Evolutionary conservation across 306 rosid genomes (phyloP).

Genomic region (Cucurbita pepo): DNA sequence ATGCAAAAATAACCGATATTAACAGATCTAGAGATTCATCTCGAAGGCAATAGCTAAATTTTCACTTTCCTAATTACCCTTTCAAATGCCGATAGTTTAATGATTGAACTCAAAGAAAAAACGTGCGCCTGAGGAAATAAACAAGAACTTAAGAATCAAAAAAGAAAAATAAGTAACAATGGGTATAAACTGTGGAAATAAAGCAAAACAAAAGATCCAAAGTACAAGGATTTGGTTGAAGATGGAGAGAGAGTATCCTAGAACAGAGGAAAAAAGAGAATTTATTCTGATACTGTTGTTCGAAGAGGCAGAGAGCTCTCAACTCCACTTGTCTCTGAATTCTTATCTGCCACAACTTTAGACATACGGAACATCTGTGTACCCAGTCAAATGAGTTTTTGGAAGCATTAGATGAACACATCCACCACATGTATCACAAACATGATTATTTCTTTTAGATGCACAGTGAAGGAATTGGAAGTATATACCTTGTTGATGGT

Average conservation of each 20-base stretch:
- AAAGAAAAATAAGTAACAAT: no score
- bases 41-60: no score
- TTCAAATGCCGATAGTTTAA: no score
- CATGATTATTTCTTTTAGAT: not conserved
- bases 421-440: not conserved
- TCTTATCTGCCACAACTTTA: slow-evolving; percentile 55
- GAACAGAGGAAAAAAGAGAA: not conserved
- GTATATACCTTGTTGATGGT: slow-evolving; percentile 43
- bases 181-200: not conserved
- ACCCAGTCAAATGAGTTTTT: slow-evolving; percentile 2
- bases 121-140: no score
- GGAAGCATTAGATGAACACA: not conserved
- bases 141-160: no score
- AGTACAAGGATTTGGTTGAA: not conserved
- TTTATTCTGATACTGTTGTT: slow-evolving; percentile 40
- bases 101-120: no score
- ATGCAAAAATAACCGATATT: no score
- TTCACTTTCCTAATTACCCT: no score
- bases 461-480: not conserved
- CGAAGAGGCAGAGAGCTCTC: slow-evolving; percentile 63
- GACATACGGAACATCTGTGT: slow-evolving; percentile 91
- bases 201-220: not conserved
- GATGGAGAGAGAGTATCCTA: not conserved
- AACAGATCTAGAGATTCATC: no score
- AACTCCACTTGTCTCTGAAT: slow-evolving; percentile 42